Evolutionary conservation across 139 green algal genomes (phyloP), one percentile per base, ranked within the genome.

Genomic region (Chloropicon primus): DNA sequence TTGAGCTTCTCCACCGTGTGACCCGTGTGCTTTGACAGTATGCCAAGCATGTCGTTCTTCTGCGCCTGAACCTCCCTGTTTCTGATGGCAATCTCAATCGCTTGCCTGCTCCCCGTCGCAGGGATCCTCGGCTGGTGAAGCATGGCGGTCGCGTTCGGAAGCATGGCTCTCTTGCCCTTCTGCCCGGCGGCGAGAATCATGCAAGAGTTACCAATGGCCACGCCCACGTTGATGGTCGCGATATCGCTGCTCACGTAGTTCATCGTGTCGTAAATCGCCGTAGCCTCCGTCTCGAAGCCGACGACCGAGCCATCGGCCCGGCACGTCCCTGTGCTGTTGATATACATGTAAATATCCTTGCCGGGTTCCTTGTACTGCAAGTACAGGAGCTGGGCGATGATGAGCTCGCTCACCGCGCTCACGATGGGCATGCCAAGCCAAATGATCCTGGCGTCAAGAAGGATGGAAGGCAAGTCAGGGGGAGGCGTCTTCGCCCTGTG

Each of bases 51-150:
- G 71, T 90, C 90, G 24, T 94, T 86, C 87, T 97, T 94, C 82
- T 93, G 91, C 73, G 88, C 88, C 29, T 86, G 75, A 78, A 96
- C 94, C 85, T 99, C 95, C 2, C 87, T 85, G 91, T 94, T 97
- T 84, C 97, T 97, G 86, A 99, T 96, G 78, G 94, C 84, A 25
- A 99, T 90, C 81, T 99, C 95, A 72, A 94, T 88, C 26, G 93
- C 92, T 5, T 26, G 23, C 23, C 71, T 25, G 87, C 96, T 90
- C 3, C 95, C 95, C 1, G 91, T 97, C 29, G 91, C 89, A 1
- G 95, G 94, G 74, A 97, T 85, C 5, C 93, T 87, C 24, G 95
- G 94, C 90, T 99, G 95, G 85, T 99, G 94, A 41, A 99, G 90
- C 94, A 99, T 98, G 26, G 95, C 94, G 71, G 91, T 96, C 5